Conservation (phyloP, 306 rosid genomes). For the Ziziphus jujuba region DNA sequence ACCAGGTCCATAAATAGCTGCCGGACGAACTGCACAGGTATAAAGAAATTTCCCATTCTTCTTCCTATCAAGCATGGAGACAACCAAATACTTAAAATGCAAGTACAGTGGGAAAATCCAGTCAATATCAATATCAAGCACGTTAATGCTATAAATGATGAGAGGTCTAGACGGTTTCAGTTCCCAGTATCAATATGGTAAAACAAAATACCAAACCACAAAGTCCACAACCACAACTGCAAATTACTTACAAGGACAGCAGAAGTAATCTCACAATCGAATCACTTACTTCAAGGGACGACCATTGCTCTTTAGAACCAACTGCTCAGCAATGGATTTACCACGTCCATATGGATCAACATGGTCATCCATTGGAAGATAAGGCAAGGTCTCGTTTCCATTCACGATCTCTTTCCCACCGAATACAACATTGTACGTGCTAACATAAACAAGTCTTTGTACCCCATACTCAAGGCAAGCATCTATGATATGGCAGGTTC, state of each 20-base stretch:
- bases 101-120: background rate
- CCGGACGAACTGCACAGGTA: constrained; percentile 89
- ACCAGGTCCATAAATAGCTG: constrained; percentile 93
- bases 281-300: constrained; percentile 54
- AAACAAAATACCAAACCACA: background rate
- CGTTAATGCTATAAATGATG: no score
- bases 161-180: no score
- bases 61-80: constrained; percentile 39
- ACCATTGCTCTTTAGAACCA: constrained; percentile 77
- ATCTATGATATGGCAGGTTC: constrained; percentile 77
- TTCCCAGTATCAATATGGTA: background rate
- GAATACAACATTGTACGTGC: constrained; percentile 84
- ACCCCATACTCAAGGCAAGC: constrained; percentile 66
- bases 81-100: constrained; percentile 7
- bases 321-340: constrained; percentile 90
- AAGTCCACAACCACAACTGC: background rate
- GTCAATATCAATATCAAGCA: background rate
- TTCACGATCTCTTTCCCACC: constrained; percentile 71
- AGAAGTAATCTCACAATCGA: background rate
- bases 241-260: background rate
- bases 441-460: constrained; percentile 74
- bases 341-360: constrained; percentile 77
- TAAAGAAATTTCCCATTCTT: constrained; percentile 51
- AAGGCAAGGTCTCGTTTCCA: constrained; percentile 74
- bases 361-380: constrained; percentile 74